A percentile compares a stretch with the other conserved stretches of the same genome.
Evolutionary conservation across 2,329 filamentous ascomycete genomes (phyloP).

Genomic region (Capronia americana): DNA sequence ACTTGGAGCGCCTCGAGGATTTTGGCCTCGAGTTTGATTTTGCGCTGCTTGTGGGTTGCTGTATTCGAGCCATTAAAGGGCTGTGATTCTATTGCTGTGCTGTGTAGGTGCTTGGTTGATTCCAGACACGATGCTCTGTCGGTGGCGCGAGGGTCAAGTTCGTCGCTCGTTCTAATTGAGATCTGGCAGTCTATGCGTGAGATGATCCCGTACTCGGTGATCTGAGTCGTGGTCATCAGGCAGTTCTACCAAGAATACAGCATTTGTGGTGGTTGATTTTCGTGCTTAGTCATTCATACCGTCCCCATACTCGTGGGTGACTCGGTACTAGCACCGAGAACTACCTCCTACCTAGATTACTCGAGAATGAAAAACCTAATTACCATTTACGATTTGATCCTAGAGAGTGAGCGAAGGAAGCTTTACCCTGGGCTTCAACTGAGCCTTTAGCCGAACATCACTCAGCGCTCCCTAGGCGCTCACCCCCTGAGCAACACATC

Average conservation of each 20-base stretch:
- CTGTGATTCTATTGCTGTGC: neutral
- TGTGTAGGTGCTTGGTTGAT: neutral
- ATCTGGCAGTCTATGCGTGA: neutral
- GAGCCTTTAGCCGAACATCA: too few relatives aligned
- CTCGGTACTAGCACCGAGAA: too few relatives aligned
- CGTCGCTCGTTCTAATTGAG: neutral
- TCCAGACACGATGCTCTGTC: neutral
- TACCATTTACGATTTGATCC: too few relatives aligned
- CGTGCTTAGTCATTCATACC: neutral
- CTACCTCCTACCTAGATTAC: too few relatives aligned
- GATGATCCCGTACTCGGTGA: neutral
- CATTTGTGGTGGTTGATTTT: neutral
- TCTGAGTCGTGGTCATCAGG: neutral
- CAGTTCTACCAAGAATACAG: neutral
- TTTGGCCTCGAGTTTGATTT: neutral
- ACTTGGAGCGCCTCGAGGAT: slow-evolving; percentile 2
- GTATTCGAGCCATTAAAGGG: neutral
- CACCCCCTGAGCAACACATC: too few relatives aligned
- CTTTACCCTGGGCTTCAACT: too few relatives aligned
- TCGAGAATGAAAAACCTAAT: too few relatives aligned
- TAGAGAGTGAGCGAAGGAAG: too few relatives aligned
- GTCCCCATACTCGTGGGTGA: too few relatives aligned
- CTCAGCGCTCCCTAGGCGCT: too few relatives aligned
- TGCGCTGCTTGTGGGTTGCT: neutral
- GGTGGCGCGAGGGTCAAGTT: neutral